Evolutionary conservation across 2,329 filamentous ascomycete species (phyloP).

Genomic region (Akanthomyces uredinophilus): DNA sequence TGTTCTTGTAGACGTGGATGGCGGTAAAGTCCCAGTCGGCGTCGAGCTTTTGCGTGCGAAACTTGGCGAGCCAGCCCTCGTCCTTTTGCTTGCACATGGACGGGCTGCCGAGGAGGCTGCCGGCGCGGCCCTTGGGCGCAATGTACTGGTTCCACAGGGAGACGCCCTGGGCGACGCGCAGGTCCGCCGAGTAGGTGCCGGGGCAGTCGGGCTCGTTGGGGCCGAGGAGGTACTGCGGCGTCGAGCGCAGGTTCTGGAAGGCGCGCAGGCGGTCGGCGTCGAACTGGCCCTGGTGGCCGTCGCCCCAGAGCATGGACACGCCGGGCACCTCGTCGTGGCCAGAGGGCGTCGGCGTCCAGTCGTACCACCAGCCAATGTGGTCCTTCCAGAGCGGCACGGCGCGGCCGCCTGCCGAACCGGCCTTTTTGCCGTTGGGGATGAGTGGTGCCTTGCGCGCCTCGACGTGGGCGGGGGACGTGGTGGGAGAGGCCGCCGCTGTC

Average conservation of each 20-base stretch:
- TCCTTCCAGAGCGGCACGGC: conserved; percentile 16
- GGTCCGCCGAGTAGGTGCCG: conserved; percentile 16
- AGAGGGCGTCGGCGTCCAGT: conserved; percentile 16
- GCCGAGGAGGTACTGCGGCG: conserved; percentile 16
- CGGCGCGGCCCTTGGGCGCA: conserved; percentile 62
- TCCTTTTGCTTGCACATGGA: conserved; percentile 54
- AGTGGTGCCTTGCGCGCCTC: neutral
- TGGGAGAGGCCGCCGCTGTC: neutral
- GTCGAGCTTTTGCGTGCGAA: conserved; percentile 10
- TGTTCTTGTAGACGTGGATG: conserved; percentile 18
- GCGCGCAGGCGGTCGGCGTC: conserved; percentile 16
- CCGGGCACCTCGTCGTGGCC: conserved; percentile 11
- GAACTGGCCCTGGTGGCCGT: conserved; percentile 14
- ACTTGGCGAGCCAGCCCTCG: conserved; percentile 18
- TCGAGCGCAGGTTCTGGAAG: conserved; percentile 13
- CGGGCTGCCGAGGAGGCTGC: conserved; percentile 45
- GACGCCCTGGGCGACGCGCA: conserved; percentile 30
- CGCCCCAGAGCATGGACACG: conserved; percentile 19
- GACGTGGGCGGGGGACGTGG: neutral
- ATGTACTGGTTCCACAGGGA: conserved; percentile 50
- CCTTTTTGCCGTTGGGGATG: conserved; percentile 17
- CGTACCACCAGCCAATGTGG: conserved; percentile 18
- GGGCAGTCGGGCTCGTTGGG: conserved; percentile 18
- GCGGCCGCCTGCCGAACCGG: conserved; percentile 16
- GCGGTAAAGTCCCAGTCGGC: conserved; percentile 18